Evolutionary conservation across 495 filamentous ascomycete genomes (phyloP), one percentile per base, ranked within the genome.

Genomic region (Thermochaetoides thermophila): DNA sequence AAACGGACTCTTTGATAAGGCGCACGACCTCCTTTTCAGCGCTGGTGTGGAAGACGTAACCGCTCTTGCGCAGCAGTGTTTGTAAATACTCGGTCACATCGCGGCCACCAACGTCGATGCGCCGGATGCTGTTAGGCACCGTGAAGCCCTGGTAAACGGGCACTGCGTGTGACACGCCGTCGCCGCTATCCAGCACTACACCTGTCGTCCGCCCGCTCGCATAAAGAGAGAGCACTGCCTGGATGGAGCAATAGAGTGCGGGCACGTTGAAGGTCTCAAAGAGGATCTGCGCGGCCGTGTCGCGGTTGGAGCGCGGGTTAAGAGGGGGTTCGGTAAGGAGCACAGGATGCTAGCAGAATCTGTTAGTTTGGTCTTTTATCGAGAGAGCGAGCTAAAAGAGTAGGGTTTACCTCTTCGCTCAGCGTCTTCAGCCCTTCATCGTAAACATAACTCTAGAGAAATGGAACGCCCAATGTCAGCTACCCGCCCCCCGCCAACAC

Each of bases 191-290:
- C 22, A 99, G 61, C 0, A 99, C 89, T 39, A 96, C 82, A 43
- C 89, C 89, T 1, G 91, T 99, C 3, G 89, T 99, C 44, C 89
- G 80, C 11, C 89, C 89, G 20, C 84, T 93, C 21, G 89, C 85
- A 60, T 96, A 99, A 4, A 99, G 69, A 7, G 91, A 95, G 24
- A 99, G 71, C 12, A 96, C 84, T 3, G 89, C 89, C 64, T 99
- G 89, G 35, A 99, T 94, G 4, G 86, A 94, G 14, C 81, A 89
- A 63, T 94, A 94, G 27, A 99, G 65, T 0, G 89, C 91, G 3
- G 89, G 89, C 2, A 95, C 85, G 49, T 96, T 99, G 69, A 96
- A 96, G 16, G 86, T 94, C 61, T 99, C 89, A 60, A 99, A 99
- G 41, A 99, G 77, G 39, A 96, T 86, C 53, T 99, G 91, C 14